Evolutionary conservation across 2,329 filamentous ascomycete genomes (phyloP).

Genomic region (Diatrype stigma): DNA sequence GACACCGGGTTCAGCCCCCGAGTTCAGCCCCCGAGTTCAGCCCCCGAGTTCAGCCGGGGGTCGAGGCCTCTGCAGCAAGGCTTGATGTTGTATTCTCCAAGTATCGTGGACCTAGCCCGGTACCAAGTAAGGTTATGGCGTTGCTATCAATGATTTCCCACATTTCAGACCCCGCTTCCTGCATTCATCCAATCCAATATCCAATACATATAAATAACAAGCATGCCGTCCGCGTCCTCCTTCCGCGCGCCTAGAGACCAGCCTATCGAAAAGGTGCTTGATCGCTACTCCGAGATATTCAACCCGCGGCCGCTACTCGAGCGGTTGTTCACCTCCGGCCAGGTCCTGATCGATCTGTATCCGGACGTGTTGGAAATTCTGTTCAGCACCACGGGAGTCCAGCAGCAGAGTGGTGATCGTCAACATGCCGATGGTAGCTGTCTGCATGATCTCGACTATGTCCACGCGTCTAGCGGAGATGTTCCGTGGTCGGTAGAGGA

Average conservation of each 20-base stretch:
- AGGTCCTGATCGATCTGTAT: slow-evolving; percentile 33
- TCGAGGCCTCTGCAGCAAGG: too few relatives aligned
- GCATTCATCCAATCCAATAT: slow-evolving; percentile 19
- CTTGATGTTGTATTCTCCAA: too few relatives aligned
- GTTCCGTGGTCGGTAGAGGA: slow-evolving; percentile 5
- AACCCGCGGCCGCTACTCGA: slow-evolving; percentile 28
- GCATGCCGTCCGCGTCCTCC: slow-evolving; percentile 12
- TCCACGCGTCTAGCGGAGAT: slow-evolving; percentile 11
- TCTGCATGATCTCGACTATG: slow-evolving; percentile 8
- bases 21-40: background rate
- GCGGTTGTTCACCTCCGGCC: slow-evolving; percentile 28
- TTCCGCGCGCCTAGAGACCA: slow-evolving; percentile 23
- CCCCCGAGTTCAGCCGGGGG: too few relatives aligned
- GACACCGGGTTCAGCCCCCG: too few relatives aligned
- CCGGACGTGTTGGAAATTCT: slow-evolving; percentile 19
- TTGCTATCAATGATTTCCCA: too few relatives aligned
- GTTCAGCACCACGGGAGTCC: slow-evolving; percentile 12
- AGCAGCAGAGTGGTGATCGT: slow-evolving; percentile 17
- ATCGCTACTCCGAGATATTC: slow-evolving; percentile 19
- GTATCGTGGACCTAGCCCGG: too few relatives aligned
- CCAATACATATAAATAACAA: slow-evolving; percentile 21
- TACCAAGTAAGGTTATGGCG: slow-evolving; percentile 27
- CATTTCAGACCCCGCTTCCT: too few relatives aligned
- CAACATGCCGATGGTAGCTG: slow-evolving; percentile 32
- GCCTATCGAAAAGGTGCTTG: slow-evolving; percentile 17